Percentiles rank a stretch among this genome's conserved stretches.
Conservation (phyloP, 306 rosid genomes). For the Pyrus pyrifolia region DNA sequence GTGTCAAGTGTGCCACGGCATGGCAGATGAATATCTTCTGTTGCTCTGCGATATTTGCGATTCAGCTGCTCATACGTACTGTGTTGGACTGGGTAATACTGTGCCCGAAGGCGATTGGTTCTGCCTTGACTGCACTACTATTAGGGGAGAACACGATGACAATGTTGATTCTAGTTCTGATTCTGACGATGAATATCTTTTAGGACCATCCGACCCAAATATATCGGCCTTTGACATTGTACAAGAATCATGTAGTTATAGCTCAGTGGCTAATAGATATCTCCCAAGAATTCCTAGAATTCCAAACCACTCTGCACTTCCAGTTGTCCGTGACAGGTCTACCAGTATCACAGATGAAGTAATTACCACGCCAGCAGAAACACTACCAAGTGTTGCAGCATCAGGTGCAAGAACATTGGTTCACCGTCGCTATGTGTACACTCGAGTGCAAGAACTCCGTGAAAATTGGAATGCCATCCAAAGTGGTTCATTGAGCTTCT, state of each 20-base stretch:
- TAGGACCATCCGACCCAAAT: conserved; percentile 7
- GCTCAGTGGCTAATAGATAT: conserved; percentile 2
- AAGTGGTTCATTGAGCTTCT: conserved; percentile 54
- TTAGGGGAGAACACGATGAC: conserved; percentile 19
- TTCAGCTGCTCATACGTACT: conserved; percentile 65
- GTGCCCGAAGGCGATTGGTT: conserved; percentile 92
- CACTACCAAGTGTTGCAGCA: neutral
- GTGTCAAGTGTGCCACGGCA: conserved; percentile 44
- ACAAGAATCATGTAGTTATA: conserved; percentile 18
- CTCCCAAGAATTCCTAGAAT: neutral
- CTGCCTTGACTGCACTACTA: conserved; percentile 50
- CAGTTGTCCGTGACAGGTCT: conserved; percentile 20
- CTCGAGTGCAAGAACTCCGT: conserved; percentile 39
- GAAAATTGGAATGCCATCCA: conserved; percentile 66
- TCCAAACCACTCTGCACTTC: conserved; percentile 6
- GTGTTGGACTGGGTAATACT: conserved; percentile 65
- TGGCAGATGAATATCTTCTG: conserved; percentile 45
- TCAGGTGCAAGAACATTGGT: conserved; percentile 36
- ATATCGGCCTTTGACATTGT: conserved; percentile 22
- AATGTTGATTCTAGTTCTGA: conserved; percentile 8
- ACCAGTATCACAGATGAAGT: conserved; percentile 14
- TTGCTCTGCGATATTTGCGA: conserved; percentile 72
- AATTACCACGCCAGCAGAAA: neutral
- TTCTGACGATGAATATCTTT: conserved; percentile 13
- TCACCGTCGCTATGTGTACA: conserved; percentile 38